Evolutionary conservation across 2,329 filamentous ascomycete species (phyloP), one percentile per base, ranked within the genome.

Genomic region (Rutstroemia sp.): DNA sequence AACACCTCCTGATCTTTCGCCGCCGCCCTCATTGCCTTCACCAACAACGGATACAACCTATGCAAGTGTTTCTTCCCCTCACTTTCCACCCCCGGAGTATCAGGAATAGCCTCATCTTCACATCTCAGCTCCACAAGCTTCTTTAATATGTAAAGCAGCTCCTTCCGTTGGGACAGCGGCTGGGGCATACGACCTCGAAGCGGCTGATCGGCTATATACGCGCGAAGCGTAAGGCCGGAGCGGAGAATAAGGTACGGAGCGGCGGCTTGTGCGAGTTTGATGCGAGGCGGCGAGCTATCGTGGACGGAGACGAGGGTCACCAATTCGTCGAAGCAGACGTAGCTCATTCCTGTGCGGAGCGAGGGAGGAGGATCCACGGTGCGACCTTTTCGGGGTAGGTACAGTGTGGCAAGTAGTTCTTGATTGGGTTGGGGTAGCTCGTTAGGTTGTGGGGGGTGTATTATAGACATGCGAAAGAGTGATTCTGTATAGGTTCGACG

Each of bases 191-290:
- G 81, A 0, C 94, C 92, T 14, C 94, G 80, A 19, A 99, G 76
- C 0, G 92, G 92, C 68, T 96, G 92, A 70, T 99, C 94, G 4
- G 91, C 88, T 47, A 95, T 85, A 68, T 95, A 97, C 0, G 86
- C 78, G 56, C 89, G 85, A n/a, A 97, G 73, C 0, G 89, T 85
- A 16, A 96, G 76, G 0, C 88, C 90, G 12, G 88, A 84, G 2
- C 94, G 84, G 2, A 96, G 75, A 46, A 97, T 86, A 2, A 97
- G 78, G 65, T 89, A 92, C 0, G 90, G 90, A 0, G 89, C 86
- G 0, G 86, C 82, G 3, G 87, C 87, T 67, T 84, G 80, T 0
- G 92, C 88, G 16, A 97, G 82, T 57, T 63, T 59, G 41, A 64
- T 60, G 41, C 62, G 57, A 47, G 42, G 54, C 60, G 44, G 54